Evolutionary conservation across 164 flowering plant genomes (phyloP), one percentile per base, ranked within the genome.

Genomic region (Saururus chinensis): DNA sequence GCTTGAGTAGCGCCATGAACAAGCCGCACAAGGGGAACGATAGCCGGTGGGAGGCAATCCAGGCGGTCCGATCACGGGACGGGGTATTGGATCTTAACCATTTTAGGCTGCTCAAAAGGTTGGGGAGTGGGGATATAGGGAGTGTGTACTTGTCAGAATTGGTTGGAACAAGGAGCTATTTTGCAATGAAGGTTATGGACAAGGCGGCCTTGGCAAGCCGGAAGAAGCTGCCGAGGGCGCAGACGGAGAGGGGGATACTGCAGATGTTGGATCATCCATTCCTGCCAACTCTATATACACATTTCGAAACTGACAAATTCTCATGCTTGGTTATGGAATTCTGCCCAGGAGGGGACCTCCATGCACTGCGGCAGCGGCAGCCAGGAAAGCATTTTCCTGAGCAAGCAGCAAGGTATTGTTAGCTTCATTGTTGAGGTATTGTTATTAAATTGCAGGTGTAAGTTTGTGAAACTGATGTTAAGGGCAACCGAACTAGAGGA

Each of bases 171-270:
- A 69, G 64, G 66, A 73, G 71, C 62, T 71, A 68, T 68, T 90
- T 85, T 74, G 95, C 95, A 17, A 81, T 87, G 85, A 90, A 90
- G 73, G 84, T 90, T n/a, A 90, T 87, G 97, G 79, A 90, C 66
- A 90, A 90, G 73, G 76, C 68, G 16, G 73, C 77, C 54, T 57
- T 90, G 58, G 86, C 77, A 0, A 71, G 86, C 63, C 61, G 92
- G 68, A 90, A 90, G 77, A 90, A 90, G 79, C 83, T 87, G 69
- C 74, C 76, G 56, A 78, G 97, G 70, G 92, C 92, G 66, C 97
- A 90, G 72, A 90, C 89, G 13, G 97, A 90, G 65, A 78, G 89
- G 62, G 97, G 87, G 75, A 90, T 90, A 53, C 67, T 90, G 77
- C 92, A 85, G 64, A 81, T 77, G 64, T 77, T 90, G 64, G 97